A percentile compares a stretch with the other conserved stretches of the same genome.
These are phyloP conservation scores for Agrocybe praecox DNA, from an alignment of 768 basidiomycete species.

Conservation along the genomic window DNA sequence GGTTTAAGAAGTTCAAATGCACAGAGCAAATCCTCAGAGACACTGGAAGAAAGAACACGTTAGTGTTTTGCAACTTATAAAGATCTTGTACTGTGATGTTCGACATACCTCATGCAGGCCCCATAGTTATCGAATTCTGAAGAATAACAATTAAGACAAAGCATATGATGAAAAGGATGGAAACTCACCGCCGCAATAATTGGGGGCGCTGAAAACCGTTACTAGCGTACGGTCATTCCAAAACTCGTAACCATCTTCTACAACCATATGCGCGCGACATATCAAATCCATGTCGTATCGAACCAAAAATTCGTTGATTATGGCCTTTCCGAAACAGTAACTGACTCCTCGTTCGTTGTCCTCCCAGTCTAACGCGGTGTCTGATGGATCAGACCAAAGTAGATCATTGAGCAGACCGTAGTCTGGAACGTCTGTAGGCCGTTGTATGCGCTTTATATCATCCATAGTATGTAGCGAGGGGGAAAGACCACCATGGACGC, in stretches of 20 bases:
- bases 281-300: conserved; percentile 99
- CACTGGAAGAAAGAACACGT: conserved; percentile 46
- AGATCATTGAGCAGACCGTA: conserved; percentile 97
- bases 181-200: conserved; percentile 91
- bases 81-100: background rate
- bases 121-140: conserved; percentile 95
- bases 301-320: conserved; percentile 94
- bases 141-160: conserved; percentile 15
- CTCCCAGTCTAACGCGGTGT: conserved; percentile 98
- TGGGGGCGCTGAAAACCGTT: conserved; percentile 98
- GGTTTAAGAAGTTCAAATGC: conserved; percentile 98
- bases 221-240: conserved; percentile 99
- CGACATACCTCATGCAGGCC: conserved; percentile 84
- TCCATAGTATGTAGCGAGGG: conserved; percentile 96
- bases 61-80: background rate
- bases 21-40: conserved; percentile 95
- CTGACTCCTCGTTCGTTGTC: conserved; percentile 99
- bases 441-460: conserved; percentile 96
- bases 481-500: conserved; percentile 95
- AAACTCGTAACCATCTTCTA: conserved; percentile 99
- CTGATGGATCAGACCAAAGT: conserved; percentile 97
- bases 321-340: conserved; percentile 97
- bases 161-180: conserved; percentile 4
- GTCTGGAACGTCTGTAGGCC: conserved; percentile 98
- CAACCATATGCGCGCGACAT: conserved; percentile 99